phyloP scores from a whole-genome alignment of 768 basidiomycete genomes.

The Crepidotus variabilis region DNA sequence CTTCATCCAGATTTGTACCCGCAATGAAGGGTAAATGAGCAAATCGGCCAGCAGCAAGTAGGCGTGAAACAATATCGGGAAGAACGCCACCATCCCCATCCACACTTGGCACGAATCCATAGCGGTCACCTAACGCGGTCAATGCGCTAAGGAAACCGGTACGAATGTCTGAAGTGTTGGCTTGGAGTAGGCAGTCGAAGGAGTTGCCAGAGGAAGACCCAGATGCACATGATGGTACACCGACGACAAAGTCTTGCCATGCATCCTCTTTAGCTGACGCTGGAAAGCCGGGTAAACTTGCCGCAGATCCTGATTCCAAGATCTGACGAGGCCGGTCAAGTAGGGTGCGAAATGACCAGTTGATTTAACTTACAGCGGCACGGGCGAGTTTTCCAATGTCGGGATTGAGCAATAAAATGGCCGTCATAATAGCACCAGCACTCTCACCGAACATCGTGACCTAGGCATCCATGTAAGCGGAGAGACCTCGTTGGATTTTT shows the following conservation, averaged over 20 bases:
- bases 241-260: constrained; percentile 36
- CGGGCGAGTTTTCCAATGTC: constrained; percentile 28
- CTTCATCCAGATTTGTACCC: constrained; percentile 43
- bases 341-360: not conserved
- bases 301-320: constrained; percentile 37
- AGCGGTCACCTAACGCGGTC: constrained; percentile 11
- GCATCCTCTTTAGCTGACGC: constrained; percentile 26
- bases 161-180: constrained; percentile 20
- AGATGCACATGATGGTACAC: constrained; percentile 29
- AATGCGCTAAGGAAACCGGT: constrained; percentile 14
- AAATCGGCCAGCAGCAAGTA: constrained; percentile 23
- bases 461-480: no score
- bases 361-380: constrained; percentile 21
- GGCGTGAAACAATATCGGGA: constrained; percentile 33
- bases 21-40: constrained; percentile 40
- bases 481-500: no score
- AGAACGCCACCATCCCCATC: constrained; percentile 38
- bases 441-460: constrained; percentile 49
- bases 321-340: constrained; percentile 23
- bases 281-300: constrained; percentile 26
- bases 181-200: constrained; percentile 29
- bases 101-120: constrained; percentile 34
- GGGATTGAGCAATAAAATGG: constrained; percentile 34
- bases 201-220: constrained; percentile 23
- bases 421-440: constrained; percentile 47